Percentiles rank a stretch among this genome's conserved stretches.
Conservation (phyloP, 1,139 yeast genomes). For the Arxiozyma slooffiae region DNA sequence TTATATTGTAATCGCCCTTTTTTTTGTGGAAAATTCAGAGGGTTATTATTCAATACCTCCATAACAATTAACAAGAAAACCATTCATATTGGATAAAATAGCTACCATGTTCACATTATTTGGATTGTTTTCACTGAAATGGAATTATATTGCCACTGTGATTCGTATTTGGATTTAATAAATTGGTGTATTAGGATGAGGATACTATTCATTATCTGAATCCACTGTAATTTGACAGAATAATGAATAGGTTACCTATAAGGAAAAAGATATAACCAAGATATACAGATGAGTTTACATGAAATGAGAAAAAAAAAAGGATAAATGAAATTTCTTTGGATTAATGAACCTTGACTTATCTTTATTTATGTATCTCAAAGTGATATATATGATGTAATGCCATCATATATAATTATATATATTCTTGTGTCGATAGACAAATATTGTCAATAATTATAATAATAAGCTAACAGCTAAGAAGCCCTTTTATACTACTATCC, state of each 20-base stretch:
- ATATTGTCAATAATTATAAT: background rate
- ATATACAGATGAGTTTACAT: constrained; percentile 90
- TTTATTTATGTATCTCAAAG: background rate
- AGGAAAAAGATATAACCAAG: constrained; percentile 58
- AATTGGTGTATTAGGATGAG: constrained; percentile 91
- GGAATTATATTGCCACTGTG: constrained; percentile 90
- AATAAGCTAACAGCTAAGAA: too few species aligned
- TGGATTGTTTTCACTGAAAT: constrained; percentile 97
- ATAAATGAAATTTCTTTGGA: background rate
- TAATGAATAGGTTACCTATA: constrained; percentile 79
- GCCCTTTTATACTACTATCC: too few species aligned
- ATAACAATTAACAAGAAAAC: constrained; percentile 90
- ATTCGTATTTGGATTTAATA: constrained; percentile 91
- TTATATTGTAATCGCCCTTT: too few species aligned
- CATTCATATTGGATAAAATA: constrained; percentile 70
- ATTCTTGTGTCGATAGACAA: too few species aligned
- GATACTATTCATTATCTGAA: constrained; percentile 80
- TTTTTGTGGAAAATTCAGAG: constrained; percentile 87
- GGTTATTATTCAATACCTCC: constrained; percentile 88
- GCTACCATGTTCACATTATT: constrained; percentile 82
- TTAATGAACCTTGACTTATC: background rate
- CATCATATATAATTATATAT: too few species aligned
- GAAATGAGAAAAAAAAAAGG: constrained; percentile 57
- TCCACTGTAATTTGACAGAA: constrained; percentile 79
- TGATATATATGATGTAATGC: too few species aligned